These are phyloP conservation scores for Paraphaeosphaeria sporulosa DNA, from an alignment of 2,329 filamentous ascomycete genomes.

Conservation along the genomic window DNA sequence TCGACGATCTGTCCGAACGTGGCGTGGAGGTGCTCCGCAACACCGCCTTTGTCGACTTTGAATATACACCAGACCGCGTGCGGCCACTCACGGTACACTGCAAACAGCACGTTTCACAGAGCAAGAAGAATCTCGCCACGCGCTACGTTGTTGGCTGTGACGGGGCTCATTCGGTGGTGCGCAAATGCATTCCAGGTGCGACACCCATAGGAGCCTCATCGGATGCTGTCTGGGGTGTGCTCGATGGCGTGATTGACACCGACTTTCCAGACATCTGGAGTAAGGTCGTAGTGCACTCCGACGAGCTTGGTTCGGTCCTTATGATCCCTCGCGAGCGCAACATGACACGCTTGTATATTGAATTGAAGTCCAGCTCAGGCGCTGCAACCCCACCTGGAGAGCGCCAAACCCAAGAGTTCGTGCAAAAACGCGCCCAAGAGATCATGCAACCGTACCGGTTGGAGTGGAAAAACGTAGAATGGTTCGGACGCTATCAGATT, in stretches of 20 bases:
- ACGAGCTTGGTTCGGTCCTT: slow-evolving; percentile 73
- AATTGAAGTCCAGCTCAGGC: slow-evolving; percentile 49
- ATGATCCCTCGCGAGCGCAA: slow-evolving; percentile 77
- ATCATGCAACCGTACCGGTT: slow-evolving; percentile 57
- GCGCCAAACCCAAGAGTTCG: slow-evolving; percentile 66
- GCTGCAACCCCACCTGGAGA: slow-evolving; percentile 39
- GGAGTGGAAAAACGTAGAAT: slow-evolving; percentile 56
- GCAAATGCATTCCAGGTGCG: slow-evolving; percentile 64
- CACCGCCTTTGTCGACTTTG: slow-evolving; percentile 65
- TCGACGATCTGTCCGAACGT: slow-evolving; percentile 71
- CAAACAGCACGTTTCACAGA: slow-evolving; percentile 47
- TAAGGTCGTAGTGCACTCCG: slow-evolving; percentile 73
- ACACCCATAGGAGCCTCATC: slow-evolving; percentile 57
- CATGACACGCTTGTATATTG: slow-evolving; percentile 70
- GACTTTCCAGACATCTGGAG: slow-evolving; percentile 79
- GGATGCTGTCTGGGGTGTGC: slow-evolving; percentile 73
- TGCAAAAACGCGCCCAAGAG: slow-evolving; percentile 69
- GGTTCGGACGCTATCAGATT: slow-evolving; percentile 61
- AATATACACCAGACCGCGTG: slow-evolving; percentile 48
- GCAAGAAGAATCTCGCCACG: slow-evolving; percentile 58
- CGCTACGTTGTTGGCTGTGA: slow-evolving; percentile 76
- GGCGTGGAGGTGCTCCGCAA: slow-evolving; percentile 70
- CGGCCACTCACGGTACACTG: slow-evolving; percentile 54
- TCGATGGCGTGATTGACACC: slow-evolving; percentile 74
- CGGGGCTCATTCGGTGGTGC: slow-evolving; percentile 74